phyloP scores from a whole-genome alignment of 768 basidiomycete species.

The Rhizopogon salebrosus region DNA sequence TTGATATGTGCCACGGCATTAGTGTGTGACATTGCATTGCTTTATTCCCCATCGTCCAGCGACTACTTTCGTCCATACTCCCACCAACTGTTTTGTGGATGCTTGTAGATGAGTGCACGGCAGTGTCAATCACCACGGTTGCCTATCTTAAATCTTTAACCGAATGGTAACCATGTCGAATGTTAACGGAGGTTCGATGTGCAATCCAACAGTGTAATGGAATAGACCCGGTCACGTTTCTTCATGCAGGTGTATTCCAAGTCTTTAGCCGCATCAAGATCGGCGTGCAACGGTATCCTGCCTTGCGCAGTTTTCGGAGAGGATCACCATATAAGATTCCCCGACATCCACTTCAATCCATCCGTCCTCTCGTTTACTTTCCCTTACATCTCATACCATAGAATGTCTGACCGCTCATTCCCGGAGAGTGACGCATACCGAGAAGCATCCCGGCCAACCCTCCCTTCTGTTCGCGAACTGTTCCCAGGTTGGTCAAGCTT shows the following conservation, averaged over 20 bases:
- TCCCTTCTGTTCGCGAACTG: conserved; percentile 68
- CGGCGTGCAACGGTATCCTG: conserved; percentile 17
- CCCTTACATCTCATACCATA: conserved; percentile 19
- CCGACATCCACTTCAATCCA: conserved; percentile 2
- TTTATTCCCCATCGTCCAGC: conserved; percentile 7
- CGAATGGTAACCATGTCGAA: conserved; percentile 24
- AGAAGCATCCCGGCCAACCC: conserved; percentile 44
- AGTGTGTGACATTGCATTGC: conserved; percentile 18
- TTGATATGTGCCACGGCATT: conserved; percentile 6
- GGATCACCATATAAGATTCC: conserved; percentile 5
- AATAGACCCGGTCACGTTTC: conserved; percentile 18
- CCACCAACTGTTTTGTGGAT: conserved; percentile 14
- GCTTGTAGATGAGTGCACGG: conserved; percentile 28
- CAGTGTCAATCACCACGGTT: conserved; percentile 29
- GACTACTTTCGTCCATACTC: conserved; percentile 8
- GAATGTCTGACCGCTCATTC: conserved; percentile 25
- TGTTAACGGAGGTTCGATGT: conserved; percentile 9
- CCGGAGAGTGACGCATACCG: conserved; percentile 19
- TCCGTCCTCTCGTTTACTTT: conserved; percentile 7
- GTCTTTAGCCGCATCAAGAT: conserved; percentile 17
- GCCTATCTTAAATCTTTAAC: conserved; percentile 16
- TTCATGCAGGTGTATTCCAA: conserved; percentile 20
- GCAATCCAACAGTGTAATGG: conserved; percentile 17
- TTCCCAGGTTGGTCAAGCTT: conserved; percentile 46
- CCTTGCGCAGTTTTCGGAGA: not conserved